phyloP scores from a whole-genome alignment of 2,329 filamentous ascomycete genomes.

The Microdochium paspali region DNA sequence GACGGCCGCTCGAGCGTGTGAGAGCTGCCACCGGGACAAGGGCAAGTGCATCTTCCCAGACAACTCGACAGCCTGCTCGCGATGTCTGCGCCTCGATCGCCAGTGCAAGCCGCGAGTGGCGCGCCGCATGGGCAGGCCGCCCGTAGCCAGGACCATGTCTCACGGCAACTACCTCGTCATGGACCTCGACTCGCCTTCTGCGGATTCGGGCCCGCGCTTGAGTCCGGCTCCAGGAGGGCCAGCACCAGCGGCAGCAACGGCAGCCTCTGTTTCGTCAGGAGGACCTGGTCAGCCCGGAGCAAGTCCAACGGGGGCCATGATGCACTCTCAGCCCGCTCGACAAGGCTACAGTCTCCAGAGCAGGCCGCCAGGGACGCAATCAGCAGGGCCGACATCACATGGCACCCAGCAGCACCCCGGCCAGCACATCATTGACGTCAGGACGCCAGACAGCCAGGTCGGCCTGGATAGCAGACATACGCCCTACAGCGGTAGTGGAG shows the following conservation, averaged over 20 bases:
- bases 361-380: background rate
- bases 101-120: background rate
- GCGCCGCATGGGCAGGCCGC: conserved; percentile 3
- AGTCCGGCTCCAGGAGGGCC: background rate
- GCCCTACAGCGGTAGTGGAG: background rate
- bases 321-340: too few species aligned
- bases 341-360: background rate
- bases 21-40: conserved; percentile 3
- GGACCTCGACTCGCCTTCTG: background rate
- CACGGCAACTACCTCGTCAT: conserved; percentile 1
- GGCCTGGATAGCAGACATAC: background rate
- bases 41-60: conserved; percentile 2
- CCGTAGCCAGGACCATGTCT: conserved; percentile 1
- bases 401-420: too few species aligned
- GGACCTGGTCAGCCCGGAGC: background rate
- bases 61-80: background rate
- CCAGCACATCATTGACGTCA: background rate
- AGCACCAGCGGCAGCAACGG: background rate
- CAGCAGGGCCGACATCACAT: too few species aligned
- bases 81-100: conserved; percentile 1
- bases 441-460: background rate
- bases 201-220: background rate
- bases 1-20: conserved; percentile 1
- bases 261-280: background rate
- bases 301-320: background rate